phyloP scores from a whole-genome alignment of 1,139 yeast species.

The Yamadazyma sp. region DNA sequence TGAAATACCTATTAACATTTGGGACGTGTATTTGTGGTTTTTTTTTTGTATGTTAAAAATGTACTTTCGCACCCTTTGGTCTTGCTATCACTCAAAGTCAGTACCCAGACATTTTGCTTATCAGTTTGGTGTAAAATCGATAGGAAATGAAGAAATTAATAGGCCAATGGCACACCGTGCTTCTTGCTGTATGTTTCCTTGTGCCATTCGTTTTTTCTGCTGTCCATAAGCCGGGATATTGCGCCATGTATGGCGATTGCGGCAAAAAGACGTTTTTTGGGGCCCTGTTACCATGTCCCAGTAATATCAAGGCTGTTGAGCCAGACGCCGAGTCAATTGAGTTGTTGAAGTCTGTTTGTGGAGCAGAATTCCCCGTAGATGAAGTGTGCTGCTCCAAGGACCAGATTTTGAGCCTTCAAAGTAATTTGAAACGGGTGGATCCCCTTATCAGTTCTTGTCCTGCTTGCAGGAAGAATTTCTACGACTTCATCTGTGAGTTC shows the following conservation, averaged over 20 bases:
- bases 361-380: constrained; percentile 53
- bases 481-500: constrained; percentile 81
- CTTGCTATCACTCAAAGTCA: not conserved
- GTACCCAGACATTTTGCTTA: not conserved
- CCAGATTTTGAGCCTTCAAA: constrained; percentile 34
- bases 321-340: constrained; percentile 47
- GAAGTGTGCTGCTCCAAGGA: constrained; percentile 42
- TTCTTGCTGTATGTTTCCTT: not conserved
- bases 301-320: constrained; percentile 44
- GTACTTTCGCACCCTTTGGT: constrained; percentile 4
- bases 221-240: constrained; percentile 37
- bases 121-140: no score
- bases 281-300: constrained; percentile 74
- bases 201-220: not conserved
- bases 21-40: not conserved
- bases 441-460: constrained; percentile 89
- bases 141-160: not conserved
- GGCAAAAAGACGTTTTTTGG: constrained; percentile 86
- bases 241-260: constrained; percentile 66
- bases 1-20: constrained; percentile 74
- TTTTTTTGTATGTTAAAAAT: not conserved
- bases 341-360: constrained; percentile 65
- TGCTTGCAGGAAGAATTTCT: constrained; percentile 86
- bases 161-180: not conserved
- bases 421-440: constrained; percentile 71